Evolutionary conservation across 2,329 filamentous ascomycete species (phyloP).

Genomic region (Aspergillus tamarii): DNA sequence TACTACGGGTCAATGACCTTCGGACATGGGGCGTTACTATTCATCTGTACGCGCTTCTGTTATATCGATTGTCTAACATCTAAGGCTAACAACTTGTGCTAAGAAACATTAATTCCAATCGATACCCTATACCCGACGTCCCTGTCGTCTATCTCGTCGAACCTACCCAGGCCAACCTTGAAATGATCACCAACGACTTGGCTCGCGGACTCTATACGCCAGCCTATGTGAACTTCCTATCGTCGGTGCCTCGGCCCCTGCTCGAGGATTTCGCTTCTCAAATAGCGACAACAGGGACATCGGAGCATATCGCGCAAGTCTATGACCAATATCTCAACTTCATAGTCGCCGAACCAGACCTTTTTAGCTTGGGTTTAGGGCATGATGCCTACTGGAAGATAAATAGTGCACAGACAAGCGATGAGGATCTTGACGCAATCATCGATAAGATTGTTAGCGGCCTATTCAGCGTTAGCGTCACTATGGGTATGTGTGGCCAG

Average conservation of each 20-base stretch:
- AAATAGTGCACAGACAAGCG: slow-evolving; percentile 88
- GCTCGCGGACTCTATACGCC: slow-evolving; percentile 87
- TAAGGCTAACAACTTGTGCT: slow-evolving; percentile 21
- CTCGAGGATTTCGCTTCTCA: slow-evolving; percentile 93
- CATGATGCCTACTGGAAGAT: slow-evolving; percentile 95
- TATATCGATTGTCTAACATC: slow-evolving; percentile 19
- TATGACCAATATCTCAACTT: slow-evolving; percentile 98
- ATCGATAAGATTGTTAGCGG: slow-evolving; percentile 93
- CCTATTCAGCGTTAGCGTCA: slow-evolving; percentile 97
- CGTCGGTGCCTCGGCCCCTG: slow-evolving; percentile 84
- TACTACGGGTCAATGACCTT: slow-evolving; percentile 90
- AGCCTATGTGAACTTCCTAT: slow-evolving; percentile 96
- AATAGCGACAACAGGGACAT: slow-evolving; percentile 79
- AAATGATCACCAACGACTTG: slow-evolving; percentile 82
- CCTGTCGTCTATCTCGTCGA: slow-evolving; percentile 97
- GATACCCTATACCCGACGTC: slow-evolving; percentile 93
- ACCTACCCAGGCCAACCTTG: slow-evolving; percentile 77
- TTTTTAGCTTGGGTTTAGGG: slow-evolving; percentile 92
- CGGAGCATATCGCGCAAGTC: slow-evolving; percentile 87
- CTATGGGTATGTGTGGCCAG: slow-evolving; percentile 71
- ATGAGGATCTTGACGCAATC: slow-evolving; percentile 83
- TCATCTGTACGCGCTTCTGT: slow-evolving; percentile 69
- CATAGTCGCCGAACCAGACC: slow-evolving; percentile 89
- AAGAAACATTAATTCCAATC: slow-evolving; percentile 77
- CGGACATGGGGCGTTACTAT: slow-evolving; percentile 94